Conservation (phyloP, 2,329 filamentous ascomycete genomes). For the Aspergillus phoenicis region DNA sequence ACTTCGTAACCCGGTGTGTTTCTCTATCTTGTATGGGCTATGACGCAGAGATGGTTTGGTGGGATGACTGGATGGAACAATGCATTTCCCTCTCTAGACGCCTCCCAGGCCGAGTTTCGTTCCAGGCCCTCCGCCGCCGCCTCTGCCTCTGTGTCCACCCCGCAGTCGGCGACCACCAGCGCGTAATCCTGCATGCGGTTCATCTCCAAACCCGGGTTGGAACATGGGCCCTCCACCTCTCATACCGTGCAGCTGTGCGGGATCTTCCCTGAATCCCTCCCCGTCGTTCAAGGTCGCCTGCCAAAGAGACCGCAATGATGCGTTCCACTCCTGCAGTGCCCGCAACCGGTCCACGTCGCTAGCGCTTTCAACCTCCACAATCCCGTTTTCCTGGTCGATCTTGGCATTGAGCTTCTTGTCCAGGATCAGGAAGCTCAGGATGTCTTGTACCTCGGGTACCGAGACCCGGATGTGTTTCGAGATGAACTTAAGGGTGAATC, state of each 20-base stretch:
- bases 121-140: slow-evolving; percentile 8
- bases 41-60: background rate
- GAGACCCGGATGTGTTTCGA: slow-evolving; percentile 85
- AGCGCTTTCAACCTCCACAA: slow-evolving; percentile 74
- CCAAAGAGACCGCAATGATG: slow-evolving; percentile 70
- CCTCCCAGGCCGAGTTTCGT: background rate
- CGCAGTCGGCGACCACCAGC: slow-evolving; percentile 26
- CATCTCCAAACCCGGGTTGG: slow-evolving; percentile 37
- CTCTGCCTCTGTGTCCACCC: slow-evolving; percentile 31
- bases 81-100: background rate
- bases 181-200: slow-evolving; percentile 27
- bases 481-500: slow-evolving; percentile 86
- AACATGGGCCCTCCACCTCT: slow-evolving; percentile 29
- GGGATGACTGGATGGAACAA: background rate
- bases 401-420: slow-evolving; percentile 83
- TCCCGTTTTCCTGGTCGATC: slow-evolving; percentile 85
- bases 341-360: slow-evolving; percentile 70
- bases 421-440: slow-evolving; percentile 90
- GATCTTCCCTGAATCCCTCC: slow-evolving; percentile 62
- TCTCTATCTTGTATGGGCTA: background rate
- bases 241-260: slow-evolving; percentile 30
- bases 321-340: slow-evolving; percentile 72
- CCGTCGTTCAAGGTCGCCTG: slow-evolving; percentile 73
- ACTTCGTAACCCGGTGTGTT: background rate
- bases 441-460: slow-evolving; percentile 86